Percentiles rank a stretch among this genome's conserved stretches.
Evolutionary conservation across 768 basidiomycete species (phyloP).

Genomic region (Podaxis pistillaris): DNA sequence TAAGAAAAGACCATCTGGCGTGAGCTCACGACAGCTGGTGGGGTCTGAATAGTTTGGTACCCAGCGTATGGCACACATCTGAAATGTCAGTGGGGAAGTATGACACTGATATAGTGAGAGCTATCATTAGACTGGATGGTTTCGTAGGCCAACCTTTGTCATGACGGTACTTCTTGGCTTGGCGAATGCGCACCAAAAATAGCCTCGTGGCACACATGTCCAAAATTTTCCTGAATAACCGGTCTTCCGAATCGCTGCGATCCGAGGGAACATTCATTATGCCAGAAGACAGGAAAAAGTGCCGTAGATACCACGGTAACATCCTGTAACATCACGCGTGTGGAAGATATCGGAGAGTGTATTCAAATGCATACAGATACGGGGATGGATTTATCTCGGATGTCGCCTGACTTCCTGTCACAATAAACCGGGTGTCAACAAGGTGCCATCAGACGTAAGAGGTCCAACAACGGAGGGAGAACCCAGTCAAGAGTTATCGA

Average conservation of each 20-base stretch:
- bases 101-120: constrained; percentile 1
- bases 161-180: constrained; percentile 7
- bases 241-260: not conserved
- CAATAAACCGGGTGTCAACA: not conserved
- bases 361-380: not conserved
- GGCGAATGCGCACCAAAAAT: not conserved
- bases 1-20: not conserved
- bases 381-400: not conserved
- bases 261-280: not conserved
- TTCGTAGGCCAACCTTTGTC: not conserved
- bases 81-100: not conserved
- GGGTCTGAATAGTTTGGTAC: not conserved
- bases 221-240: not conserved
- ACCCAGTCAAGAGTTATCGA: not conserved
- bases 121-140: constrained; percentile 5
- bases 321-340: no score
- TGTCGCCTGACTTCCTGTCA: not conserved
- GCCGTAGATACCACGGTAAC: not conserved
- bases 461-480: not conserved
- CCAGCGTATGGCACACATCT: not conserved
- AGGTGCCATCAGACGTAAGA: not conserved
- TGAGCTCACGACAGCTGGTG: not conserved
- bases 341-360: not conserved
- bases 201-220: not conserved
- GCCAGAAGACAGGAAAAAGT: not conserved